Percentiles rank a stretch among this genome's conserved stretches.
phyloP scores from a whole-genome alignment of 2,329 filamentous ascomycete genomes.

The Scytalidium lignicola region DNA sequence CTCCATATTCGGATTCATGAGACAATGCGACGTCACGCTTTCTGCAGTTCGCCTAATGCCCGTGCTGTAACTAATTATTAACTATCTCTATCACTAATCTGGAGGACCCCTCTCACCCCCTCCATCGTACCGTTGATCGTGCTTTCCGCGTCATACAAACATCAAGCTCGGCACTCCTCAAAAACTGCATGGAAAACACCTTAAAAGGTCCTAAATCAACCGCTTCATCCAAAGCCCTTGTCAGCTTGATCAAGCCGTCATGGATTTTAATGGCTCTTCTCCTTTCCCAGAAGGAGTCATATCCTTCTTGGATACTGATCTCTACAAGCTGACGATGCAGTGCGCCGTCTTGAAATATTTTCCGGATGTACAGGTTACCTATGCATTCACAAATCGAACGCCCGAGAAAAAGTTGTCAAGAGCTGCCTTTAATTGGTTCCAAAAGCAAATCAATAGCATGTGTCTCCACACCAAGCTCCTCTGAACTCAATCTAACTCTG shows the following conservation, averaged over 20 bases:
- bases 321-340: constrained; percentile 98
- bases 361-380: constrained; percentile 74
- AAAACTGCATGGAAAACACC: neutral
- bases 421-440: constrained; percentile 78
- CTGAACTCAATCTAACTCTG: neutral
- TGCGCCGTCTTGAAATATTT: constrained; percentile 93
- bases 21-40: no score
- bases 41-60: no score
- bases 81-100: neutral
- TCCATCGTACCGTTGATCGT: neutral
- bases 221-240: no score
- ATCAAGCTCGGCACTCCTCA: neutral
- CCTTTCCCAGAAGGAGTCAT: constrained; percentile 71
- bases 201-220: neutral
- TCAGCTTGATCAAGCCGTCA: constrained; percentile 21
- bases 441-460: constrained; percentile 74
- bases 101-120: neutral
- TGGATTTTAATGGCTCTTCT: constrained; percentile 63
- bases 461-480: constrained; percentile 9
- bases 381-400: constrained; percentile 92
- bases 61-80: neutral
- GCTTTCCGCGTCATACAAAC: neutral
- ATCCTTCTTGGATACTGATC: constrained; percentile 72
- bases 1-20: no score
- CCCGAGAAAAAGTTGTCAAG: constrained; percentile 87